Evolutionary conservation across 768 basidiomycete species (phyloP).

Genomic region (Tricholoma flavovirens): DNA sequence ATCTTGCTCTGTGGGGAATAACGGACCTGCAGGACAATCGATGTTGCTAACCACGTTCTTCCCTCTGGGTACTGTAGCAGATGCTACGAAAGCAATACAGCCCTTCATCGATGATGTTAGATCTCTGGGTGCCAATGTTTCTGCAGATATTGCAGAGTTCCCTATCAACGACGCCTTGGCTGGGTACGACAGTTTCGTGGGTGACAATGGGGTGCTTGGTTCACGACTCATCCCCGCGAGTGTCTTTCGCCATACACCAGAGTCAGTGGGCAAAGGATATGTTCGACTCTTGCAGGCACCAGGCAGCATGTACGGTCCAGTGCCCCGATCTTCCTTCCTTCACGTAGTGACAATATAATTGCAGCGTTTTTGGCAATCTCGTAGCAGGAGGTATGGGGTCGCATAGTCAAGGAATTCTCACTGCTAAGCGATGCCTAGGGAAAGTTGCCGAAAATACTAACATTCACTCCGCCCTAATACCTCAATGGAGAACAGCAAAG

Average conservation of each 20-base stretch:
- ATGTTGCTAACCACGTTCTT: slow-evolving; percentile 6
- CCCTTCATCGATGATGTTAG: slow-evolving; percentile 17
- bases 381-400: slow-evolving; percentile 17
- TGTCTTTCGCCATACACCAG: slow-evolving; percentile 10
- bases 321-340: neutral
- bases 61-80: slow-evolving; percentile 12
- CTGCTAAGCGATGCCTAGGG: slow-evolving; percentile 10
- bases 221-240: slow-evolving; percentile 14
- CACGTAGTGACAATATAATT: neutral
- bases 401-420: neutral
- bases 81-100: slow-evolving; percentile 11
- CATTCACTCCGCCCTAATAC: slow-evolving; percentile 26
- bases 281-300: slow-evolving; percentile 15
- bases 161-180: slow-evolving; percentile 12
- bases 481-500: slow-evolving; percentile 33
- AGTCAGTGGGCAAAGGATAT: slow-evolving; percentile 17
- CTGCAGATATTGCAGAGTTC: neutral
- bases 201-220: slow-evolving; percentile 9
- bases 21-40: neutral
- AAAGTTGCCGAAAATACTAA: slow-evolving; percentile 29
- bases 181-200: slow-evolving; percentile 9
- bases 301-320: slow-evolving; percentile 1
- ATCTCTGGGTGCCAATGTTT: slow-evolving; percentile 12
- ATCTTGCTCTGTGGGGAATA: slow-evolving; percentile 18
- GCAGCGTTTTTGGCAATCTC: slow-evolving; percentile 15